phyloP scores from a whole-genome alignment of 1,139 yeast species.

The Sporopachydermia cereana region DNA sequence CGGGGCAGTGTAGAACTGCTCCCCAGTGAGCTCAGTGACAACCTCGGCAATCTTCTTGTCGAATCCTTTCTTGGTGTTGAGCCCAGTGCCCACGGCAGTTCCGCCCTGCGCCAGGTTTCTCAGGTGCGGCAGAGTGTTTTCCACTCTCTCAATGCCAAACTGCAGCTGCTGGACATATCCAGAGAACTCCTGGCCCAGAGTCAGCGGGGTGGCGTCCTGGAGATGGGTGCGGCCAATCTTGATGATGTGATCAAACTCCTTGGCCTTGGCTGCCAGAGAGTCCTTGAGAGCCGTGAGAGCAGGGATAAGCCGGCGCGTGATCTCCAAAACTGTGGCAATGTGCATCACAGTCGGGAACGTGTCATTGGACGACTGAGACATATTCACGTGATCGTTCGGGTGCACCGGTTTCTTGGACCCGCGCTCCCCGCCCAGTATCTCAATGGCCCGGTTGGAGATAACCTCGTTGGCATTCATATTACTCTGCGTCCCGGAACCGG shows the following conservation, averaged over 20 bases:
- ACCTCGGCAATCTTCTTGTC: constrained; percentile 72
- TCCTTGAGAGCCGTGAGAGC: constrained; percentile 67
- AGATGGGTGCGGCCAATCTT: constrained; percentile 98
- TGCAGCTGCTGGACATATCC: constrained; percentile 91
- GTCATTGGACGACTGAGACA: constrained; percentile 96
- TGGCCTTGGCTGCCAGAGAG: constrained; percentile 61
- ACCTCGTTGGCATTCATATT: constrained; percentile 99
- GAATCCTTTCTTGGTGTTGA: constrained; percentile 86
- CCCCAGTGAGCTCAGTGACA: constrained; percentile 75
- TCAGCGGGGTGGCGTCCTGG: constrained; percentile 97
- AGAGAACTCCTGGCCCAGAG: constrained; percentile 94
- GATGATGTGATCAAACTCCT: constrained; percentile 78
- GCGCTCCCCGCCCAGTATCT: constrained; percentile 77
- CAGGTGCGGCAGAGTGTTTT: constrained; percentile 63
- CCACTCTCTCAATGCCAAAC: constrained; percentile 82
- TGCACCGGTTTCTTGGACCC: constrained; percentile 93
- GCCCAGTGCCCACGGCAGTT: constrained; percentile 98
- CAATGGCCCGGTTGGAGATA: constrained; percentile 95
- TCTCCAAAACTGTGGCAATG: constrained; percentile 93
- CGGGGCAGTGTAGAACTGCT: constrained; percentile 87
- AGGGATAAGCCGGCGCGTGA: constrained; percentile 64
- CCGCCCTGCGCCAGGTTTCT: constrained; percentile 94
- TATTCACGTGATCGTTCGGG: constrained; percentile 97
- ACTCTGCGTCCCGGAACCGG: constrained; percentile 97
- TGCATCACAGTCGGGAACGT: constrained; percentile 99